Evolutionary conservation across 805 yeast species (phyloP), one percentile per base, ranked within the genome.

Genomic region (Yamadazyma olivae): DNA sequence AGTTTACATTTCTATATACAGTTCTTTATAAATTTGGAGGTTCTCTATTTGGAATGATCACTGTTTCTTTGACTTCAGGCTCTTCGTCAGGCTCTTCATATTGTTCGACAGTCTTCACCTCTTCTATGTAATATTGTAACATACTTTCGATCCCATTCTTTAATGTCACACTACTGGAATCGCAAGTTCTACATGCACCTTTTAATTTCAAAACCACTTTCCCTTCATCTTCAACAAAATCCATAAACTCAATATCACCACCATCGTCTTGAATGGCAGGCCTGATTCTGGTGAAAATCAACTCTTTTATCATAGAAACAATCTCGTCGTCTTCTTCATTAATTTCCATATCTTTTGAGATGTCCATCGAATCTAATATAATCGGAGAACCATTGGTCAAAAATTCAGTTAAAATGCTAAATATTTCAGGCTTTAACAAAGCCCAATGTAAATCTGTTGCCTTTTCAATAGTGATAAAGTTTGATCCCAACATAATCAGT

Each of bases 391-490:
- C 82, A 38, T 74, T 71, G 13, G 73, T 74, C 35, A 77, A 59
- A 38, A 64, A 75, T 47, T 77, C 82, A 0, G 81, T 76, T 30
- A 77, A 54, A 15, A 75, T 67, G 12, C 78, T 67, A 43, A 81
- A 81, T 24, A 81, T 77, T 50, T 80, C 85, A 0, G 87, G 86
- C 54, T 81, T 81, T 35, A 81, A 58, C 16, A 79, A 51, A 32
- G 76, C 56, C 88, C 88, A 81, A 32, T 69, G 61, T 18, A 73
- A 67, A 45, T 74, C 77, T 6, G 55, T 57, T 21, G 59, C 50
- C 57, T 86, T 86, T 51, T 84, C 91, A 13, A 88, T 75, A 1
- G 96, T 88, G 43, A 88, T 81, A 57, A 89, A 88, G 57, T 88
- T 81, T 3, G 81, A 70, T 2, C 96, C 96, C 52, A 85, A 79